These are phyloP conservation scores for Caryopteris hybrid DNA, from an alignment of 305 asterid species.

Conservation along the genomic window DNA sequence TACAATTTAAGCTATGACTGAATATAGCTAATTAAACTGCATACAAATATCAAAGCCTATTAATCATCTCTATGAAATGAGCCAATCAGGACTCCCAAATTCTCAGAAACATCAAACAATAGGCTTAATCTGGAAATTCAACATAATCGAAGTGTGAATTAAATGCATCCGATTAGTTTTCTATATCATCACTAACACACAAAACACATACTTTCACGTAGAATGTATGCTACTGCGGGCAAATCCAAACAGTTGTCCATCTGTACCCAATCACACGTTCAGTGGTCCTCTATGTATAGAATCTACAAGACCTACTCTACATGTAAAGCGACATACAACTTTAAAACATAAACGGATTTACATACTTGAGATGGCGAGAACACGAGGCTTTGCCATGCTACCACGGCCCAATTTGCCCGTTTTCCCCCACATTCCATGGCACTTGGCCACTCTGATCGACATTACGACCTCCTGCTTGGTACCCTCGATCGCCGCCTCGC, in stretches of 20 bases:
- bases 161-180: not conserved
- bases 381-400: slow-evolving; percentile 86
- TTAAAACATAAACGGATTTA: not conserved
- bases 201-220: not conserved
- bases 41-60: not conserved
- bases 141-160: not conserved
- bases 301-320: not conserved
- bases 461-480: slow-evolving; percentile 67
- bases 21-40: too few species aligned
- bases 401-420: slow-evolving; percentile 64
- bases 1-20: not conserved
- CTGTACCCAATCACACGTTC: not conserved
- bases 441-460: slow-evolving; percentile 90
- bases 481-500: slow-evolving; percentile 85
- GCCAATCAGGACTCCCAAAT: not conserved
- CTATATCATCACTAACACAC: not conserved
- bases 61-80: not conserved
- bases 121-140: not conserved
- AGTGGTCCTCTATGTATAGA: not conserved
- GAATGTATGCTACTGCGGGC: not conserved
- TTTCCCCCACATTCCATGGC: slow-evolving; percentile 87
- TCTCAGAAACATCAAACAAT: not conserved
- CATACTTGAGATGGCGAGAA: slow-evolving; percentile 77
- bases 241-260: not conserved
- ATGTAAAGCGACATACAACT: not conserved